Percentiles rank a stretch among this genome's conserved stretches.
Conservation (phyloP, 2,329 filamentous ascomycete genomes). For the Leptographium wingfieldii region DNA sequence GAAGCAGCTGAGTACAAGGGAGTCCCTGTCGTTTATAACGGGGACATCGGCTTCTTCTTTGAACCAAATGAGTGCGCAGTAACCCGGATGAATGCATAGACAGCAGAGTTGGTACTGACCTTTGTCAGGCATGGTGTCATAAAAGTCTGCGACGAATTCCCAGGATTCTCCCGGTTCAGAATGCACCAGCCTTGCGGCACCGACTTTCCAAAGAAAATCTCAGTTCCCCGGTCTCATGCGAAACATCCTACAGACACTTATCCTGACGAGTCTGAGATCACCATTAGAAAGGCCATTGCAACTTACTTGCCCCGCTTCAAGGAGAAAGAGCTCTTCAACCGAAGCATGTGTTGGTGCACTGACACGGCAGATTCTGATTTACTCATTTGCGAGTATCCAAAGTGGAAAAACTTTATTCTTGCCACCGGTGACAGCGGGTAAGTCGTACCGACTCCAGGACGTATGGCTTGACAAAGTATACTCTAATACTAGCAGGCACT, state of each 20-base stretch:
- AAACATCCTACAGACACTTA: constrained; percentile 24
- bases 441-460: not conserved
- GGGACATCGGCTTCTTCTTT: constrained; percentile 36
- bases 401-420: constrained; percentile 36
- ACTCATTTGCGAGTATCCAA: constrained; percentile 23
- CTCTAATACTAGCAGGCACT: not conserved
- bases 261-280: constrained; percentile 18
- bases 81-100: not conserved
- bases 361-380: constrained; percentile 9
- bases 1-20: constrained; percentile 28
- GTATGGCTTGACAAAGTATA: not conserved
- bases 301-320: constrained; percentile 3
- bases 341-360: constrained; percentile 6
- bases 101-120: not conserved
- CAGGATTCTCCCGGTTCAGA: constrained; percentile 25
- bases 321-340: constrained; percentile 1
- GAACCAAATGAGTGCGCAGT: constrained; percentile 25
- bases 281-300: constrained; percentile 2
- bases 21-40: constrained; percentile 31
- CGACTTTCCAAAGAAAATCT: constrained; percentile 16
- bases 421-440: constrained; percentile 43
- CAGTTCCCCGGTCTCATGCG: constrained; percentile 23
- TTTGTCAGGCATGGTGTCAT: constrained; percentile 17
- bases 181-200: constrained; percentile 22
- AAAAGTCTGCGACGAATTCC: constrained; percentile 26